Evolutionary conservation across 352 stramenopile genomes (phyloP).

Genomic region (Globisporangium echinulatum): DNA sequence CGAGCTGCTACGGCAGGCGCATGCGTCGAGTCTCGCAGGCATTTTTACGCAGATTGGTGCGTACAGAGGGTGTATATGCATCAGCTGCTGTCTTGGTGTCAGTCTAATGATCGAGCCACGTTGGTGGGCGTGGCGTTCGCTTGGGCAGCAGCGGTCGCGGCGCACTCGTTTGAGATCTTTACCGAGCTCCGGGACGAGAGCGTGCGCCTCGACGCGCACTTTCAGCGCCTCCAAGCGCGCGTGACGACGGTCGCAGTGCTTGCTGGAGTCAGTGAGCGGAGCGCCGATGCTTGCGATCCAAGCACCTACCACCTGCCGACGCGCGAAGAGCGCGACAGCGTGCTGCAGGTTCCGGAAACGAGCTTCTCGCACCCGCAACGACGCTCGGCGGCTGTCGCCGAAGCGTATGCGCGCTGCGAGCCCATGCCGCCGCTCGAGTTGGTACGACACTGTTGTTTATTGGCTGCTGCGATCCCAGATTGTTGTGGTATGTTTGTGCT

Average conservation of each 20-base stretch:
- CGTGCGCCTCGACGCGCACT: constrained; percentile 18
- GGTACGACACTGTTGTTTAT: constrained; percentile 9
- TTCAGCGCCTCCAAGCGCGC: constrained; percentile 23
- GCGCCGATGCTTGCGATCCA: background rate
- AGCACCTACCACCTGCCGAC: constrained; percentile 10
- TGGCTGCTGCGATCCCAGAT: too few relatives aligned
- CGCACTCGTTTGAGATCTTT: constrained; percentile 46
- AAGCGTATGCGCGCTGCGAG: constrained; percentile 33
- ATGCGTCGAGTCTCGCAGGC: constrained; percentile 35
- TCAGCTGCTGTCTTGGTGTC: too few relatives aligned
- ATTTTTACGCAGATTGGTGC: constrained; percentile 49
- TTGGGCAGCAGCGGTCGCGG: constrained; percentile 32
- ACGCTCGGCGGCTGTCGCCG: constrained; percentile 12
- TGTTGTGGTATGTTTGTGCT: too few relatives aligned
- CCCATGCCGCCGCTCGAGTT: constrained; percentile 33
- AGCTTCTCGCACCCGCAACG: constrained; percentile 5
- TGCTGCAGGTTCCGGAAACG: constrained; percentile 15
- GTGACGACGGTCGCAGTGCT: constrained; percentile 25
- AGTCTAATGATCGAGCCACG: too few relatives aligned
- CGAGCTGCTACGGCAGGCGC: constrained; percentile 40
- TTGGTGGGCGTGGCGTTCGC: too few relatives aligned
- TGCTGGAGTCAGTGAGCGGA: constrained; percentile 10
- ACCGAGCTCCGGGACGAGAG: constrained; percentile 37
- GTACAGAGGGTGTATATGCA: background rate
- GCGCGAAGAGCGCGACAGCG: constrained; percentile 18